Percentiles rank a stretch among this genome's conserved stretches.
Evolutionary conservation across 768 basidiomycete species (phyloP).

Genomic region (Exidia glandulosa): DNA sequence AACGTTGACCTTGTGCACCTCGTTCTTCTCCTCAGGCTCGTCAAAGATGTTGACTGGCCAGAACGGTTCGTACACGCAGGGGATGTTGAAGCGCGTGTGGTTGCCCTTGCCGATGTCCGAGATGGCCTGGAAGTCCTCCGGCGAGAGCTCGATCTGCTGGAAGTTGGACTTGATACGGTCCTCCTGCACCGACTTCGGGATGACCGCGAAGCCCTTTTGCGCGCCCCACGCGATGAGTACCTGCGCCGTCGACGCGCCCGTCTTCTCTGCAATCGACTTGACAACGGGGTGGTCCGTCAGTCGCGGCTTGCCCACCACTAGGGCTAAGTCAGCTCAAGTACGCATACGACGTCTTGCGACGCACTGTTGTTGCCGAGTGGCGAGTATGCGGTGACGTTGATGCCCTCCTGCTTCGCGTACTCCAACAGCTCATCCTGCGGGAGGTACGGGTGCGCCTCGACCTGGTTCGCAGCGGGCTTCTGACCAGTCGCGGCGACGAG

Average conservation of each 20-base stretch:
- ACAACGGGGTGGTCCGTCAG: constrained; percentile 59
- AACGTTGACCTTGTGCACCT: constrained; percentile 10
- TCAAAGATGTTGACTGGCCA: constrained; percentile 71
- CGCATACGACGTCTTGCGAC: constrained; percentile 13
- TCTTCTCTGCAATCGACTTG: constrained; percentile 47
- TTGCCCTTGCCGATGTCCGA: constrained; percentile 37
- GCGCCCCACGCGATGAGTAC: constrained; percentile 76
- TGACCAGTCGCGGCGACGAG: constrained; percentile 62
- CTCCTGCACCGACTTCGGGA: constrained; percentile 66
- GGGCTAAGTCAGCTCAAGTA: constrained; percentile 2
- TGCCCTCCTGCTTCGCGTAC: constrained; percentile 57
- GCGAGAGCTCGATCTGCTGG: constrained; percentile 54
- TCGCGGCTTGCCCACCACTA: constrained; percentile 52
- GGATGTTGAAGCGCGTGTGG: constrained; percentile 49
- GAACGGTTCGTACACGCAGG: constrained; percentile 41
- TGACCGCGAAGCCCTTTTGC: constrained; percentile 66
- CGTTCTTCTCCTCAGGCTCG: constrained; percentile 43
- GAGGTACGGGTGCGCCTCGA: constrained; percentile 74
- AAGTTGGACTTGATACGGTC: constrained; percentile 69
- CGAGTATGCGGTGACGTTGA: constrained; percentile 55
- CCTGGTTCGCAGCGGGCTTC: constrained; percentile 67
- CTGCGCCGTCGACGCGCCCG: constrained; percentile 62
- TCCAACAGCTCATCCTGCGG: constrained; percentile 63
- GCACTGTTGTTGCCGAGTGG: constrained; percentile 75
- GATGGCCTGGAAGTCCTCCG: constrained; percentile 58